These are phyloP conservation scores for Urtica urens DNA, from an alignment of 306 rosid genomes.

Conservation along the genomic window DNA sequence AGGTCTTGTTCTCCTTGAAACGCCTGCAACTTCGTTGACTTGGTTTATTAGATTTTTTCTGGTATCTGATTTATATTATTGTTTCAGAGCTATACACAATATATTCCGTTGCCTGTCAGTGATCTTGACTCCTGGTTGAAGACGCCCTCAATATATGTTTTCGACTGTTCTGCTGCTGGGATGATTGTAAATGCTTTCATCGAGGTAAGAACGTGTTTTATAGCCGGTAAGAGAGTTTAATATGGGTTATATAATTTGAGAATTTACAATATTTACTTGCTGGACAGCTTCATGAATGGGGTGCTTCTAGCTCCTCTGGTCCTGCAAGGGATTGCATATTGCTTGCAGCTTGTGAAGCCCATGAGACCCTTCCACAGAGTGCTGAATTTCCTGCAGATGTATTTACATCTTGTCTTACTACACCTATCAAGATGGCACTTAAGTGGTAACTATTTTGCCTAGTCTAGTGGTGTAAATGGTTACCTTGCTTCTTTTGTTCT, in stretches of 20 bases:
- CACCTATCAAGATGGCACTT: slow-evolving; percentile 96
- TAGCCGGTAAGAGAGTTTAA: background rate
- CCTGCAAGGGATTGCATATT: slow-evolving; percentile 84
- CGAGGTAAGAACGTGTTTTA: slow-evolving; percentile 41
- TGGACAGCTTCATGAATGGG: slow-evolving; percentile 67
- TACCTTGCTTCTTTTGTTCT: background rate
- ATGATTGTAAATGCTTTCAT: slow-evolving; percentile 67
- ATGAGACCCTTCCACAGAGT: slow-evolving; percentile 96
- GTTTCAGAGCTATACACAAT: slow-evolving; percentile 93
- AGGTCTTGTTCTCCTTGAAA: slow-evolving; percentile 36
- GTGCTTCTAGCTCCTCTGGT: slow-evolving; percentile 60
- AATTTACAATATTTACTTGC: slow-evolving; percentile 4
- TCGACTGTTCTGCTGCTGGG: slow-evolving; percentile 98
- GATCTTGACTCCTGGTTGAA: slow-evolving; percentile 98
- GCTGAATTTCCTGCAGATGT: slow-evolving; percentile 97
- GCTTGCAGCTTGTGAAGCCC: slow-evolving; percentile 97
- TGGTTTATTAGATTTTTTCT: background rate
- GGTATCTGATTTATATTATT: slow-evolving; percentile 14
- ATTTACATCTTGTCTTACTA: slow-evolving; percentile 95
- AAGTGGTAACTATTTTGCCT: slow-evolving; percentile 57
- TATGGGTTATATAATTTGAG: background rate
- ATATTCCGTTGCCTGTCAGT: slow-evolving; percentile 77
- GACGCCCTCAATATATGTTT: slow-evolving; percentile 95
- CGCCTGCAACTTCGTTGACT: background rate
- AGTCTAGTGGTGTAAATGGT: background rate